Percentiles rank a stretch among this genome's conserved stretches.
Evolutionary conservation across 768 basidiomycete genomes (phyloP).

Genomic region (Bullera alba): DNA sequence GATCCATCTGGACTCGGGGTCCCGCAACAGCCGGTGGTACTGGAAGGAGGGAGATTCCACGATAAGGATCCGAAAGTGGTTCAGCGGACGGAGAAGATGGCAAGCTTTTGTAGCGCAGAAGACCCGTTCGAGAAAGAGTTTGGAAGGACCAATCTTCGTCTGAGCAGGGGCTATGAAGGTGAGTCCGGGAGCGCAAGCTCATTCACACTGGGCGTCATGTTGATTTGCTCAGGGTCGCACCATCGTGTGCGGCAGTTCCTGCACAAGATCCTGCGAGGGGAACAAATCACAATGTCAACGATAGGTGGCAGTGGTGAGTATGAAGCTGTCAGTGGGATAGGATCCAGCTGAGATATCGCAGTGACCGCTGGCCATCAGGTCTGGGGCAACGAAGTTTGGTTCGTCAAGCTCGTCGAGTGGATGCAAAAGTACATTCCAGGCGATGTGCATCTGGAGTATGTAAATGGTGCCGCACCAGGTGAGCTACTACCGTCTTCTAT

Average conservation of each 20-base stretch:
- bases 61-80: conserved; percentile 1
- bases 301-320: conserved; percentile 41
- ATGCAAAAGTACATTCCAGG: conserved; percentile 23
- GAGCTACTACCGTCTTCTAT: not conserved
- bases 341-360: conserved; percentile 2
- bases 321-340: not conserved
- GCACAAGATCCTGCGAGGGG: conserved; percentile 31
- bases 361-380: conserved; percentile 44
- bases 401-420: conserved; percentile 38
- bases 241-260: conserved; percentile 23
- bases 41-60: not conserved
- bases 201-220: not conserved
- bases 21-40: not conserved
- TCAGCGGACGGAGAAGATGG: conserved; percentile 12
- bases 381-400: conserved; percentile 32
- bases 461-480: conserved; percentile 45
- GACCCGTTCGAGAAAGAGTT: conserved; percentile 29
- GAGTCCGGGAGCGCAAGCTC: conserved; percentile 6
- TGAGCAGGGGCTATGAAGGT: conserved; percentile 39
- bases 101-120: conserved; percentile 11
- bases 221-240: conserved; percentile 19
- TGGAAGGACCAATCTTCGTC: conserved; percentile 29
- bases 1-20: conserved; percentile 1
- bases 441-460: conserved; percentile 13
- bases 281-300: conserved; percentile 28